phyloP scores from a whole-genome alignment of 2,329 filamentous ascomycete species.

The Volutella citrinella region DNA sequence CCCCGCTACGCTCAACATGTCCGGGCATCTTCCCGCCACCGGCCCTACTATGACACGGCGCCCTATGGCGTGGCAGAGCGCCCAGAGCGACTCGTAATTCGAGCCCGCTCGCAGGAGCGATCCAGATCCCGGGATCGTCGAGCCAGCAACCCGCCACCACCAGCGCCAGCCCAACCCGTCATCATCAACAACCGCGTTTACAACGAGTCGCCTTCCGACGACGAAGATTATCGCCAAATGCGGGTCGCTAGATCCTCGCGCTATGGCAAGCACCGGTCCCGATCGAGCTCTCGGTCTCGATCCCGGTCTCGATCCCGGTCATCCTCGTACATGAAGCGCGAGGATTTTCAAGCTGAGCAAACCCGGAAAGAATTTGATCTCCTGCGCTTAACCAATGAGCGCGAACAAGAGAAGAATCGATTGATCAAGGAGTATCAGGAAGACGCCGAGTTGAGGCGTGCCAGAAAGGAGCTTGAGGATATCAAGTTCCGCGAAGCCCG shows the following conservation, averaged over 20 bases:
- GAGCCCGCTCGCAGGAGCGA: constrained; percentile 36
- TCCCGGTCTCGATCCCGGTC: constrained; percentile 34
- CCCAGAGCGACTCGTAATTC: constrained; percentile 43
- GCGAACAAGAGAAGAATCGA: constrained; percentile 34
- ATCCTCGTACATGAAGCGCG: constrained; percentile 39
- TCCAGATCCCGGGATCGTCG: constrained; percentile 49
- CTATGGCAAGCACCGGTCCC: constrained; percentile 26
- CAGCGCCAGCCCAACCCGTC: constrained; percentile 43
- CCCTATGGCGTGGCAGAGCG: too few relatives aligned
- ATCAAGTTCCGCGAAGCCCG: constrained; percentile 45
- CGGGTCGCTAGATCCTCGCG: constrained; percentile 25
- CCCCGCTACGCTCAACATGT: constrained; percentile 45
- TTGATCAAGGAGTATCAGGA: constrained; percentile 39
- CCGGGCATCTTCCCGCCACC: constrained; percentile 36
- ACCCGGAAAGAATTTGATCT: constrained; percentile 22
- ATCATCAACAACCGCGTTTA: constrained; percentile 58
- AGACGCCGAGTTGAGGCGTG: constrained; percentile 48
- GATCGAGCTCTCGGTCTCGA: constrained; percentile 24
- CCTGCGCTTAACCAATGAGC: constrained; percentile 17
- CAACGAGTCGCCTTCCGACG: constrained; percentile 44
- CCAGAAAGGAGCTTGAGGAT: constrained; percentile 46
- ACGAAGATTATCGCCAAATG: constrained; percentile 31
- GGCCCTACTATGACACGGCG: constrained; percentile 38
- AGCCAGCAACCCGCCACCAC: constrained; percentile 35
- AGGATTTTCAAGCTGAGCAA: constrained; percentile 39